Percentiles rank a stretch among this genome's conserved stretches.
These are phyloP conservation scores for Curvularia hawaiiensis DNA, from an alignment of 2,329 filamentous ascomycete species.

Conservation along the genomic window DNA sequence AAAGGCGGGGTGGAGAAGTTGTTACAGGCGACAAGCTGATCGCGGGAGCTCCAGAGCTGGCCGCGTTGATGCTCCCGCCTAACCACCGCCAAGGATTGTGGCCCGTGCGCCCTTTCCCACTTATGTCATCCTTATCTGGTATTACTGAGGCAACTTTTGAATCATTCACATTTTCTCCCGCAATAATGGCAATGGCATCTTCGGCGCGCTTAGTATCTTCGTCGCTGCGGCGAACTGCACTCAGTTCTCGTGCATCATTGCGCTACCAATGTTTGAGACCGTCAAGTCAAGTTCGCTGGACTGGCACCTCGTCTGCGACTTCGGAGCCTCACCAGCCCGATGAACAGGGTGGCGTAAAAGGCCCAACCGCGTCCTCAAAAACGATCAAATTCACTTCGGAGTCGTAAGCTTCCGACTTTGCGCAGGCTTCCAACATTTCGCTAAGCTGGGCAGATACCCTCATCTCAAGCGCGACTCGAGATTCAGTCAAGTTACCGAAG, in stretches of 20 bases:
- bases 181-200: slow-evolving; percentile 41
- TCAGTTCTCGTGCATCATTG: slow-evolving; percentile 32
- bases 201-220: slow-evolving; percentile 40
- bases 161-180: slow-evolving; percentile 17
- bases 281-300: slow-evolving; percentile 44
- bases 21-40: slow-evolving; percentile 29
- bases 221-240: slow-evolving; percentile 40
- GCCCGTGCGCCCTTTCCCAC: slow-evolving; percentile 32
- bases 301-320: slow-evolving; percentile 45
- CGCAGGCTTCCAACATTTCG: not conserved
- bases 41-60: slow-evolving; percentile 45
- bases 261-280: slow-evolving; percentile 33
- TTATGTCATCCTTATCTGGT: slow-evolving; percentile 35
- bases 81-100: slow-evolving; percentile 37
- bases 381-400: slow-evolving; percentile 80
- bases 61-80: slow-evolving; percentile 48
- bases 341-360: slow-evolving; percentile 42
- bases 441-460: slow-evolving; percentile 62
- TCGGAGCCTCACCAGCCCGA: slow-evolving; percentile 50
- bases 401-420: slow-evolving; percentile 54
- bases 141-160: slow-evolving; percentile 22
- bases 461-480: slow-evolving; percentile 77
- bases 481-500: slow-evolving; percentile 73
- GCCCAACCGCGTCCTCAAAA: slow-evolving; percentile 46
- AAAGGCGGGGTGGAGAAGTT: slow-evolving; percentile 18